phyloP scores from a whole-genome alignment of 169 alveolate genomes.

The Hepatocystis sp. region DNA sequence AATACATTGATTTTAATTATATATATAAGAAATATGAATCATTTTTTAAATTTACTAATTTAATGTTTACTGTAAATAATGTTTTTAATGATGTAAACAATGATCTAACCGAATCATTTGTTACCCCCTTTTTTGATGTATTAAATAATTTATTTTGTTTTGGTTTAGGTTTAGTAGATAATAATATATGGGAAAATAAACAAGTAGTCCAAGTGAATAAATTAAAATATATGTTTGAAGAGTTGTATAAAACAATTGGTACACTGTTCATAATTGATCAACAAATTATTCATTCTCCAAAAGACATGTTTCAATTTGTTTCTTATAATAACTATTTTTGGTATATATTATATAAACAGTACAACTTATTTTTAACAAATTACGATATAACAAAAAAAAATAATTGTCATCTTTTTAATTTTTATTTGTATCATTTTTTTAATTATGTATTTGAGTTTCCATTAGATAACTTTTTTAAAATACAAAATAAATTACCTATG shows the following conservation, averaged over 20 bases:
- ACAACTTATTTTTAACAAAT: slow-evolving; percentile 45
- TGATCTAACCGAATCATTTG: slow-evolving; percentile 25
- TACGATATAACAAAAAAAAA: slow-evolving; percentile 38
- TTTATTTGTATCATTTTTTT: slow-evolving; percentile 34
- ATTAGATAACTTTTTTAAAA: slow-evolving; percentile 52
- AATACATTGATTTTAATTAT: slow-evolving; percentile 38
- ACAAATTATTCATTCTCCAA: too few species aligned
- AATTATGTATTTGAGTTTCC: slow-evolving; percentile 74
- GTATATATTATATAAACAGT: slow-evolving; percentile 66
- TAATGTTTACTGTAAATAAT: slow-evolving; percentile 28
- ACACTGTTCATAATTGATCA: slow-evolving; percentile 37
- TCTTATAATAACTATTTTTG: slow-evolving; percentile 38
- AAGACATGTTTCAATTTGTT: too few species aligned
- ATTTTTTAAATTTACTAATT: slow-evolving; percentile 47
- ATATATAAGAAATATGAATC: slow-evolving; percentile 25
- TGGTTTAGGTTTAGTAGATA: slow-evolving; percentile 54
- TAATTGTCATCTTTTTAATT: slow-evolving; percentile 49
- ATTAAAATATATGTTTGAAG: slow-evolving; percentile 17
- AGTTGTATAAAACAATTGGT: slow-evolving; percentile 28
- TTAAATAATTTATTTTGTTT: slow-evolving; percentile 53
- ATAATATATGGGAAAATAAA: slow-evolving; percentile 8
- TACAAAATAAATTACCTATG: slow-evolving; percentile 20
- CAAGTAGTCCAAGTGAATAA: slow-evolving; percentile 27
- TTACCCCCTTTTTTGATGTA: slow-evolving; percentile 41
- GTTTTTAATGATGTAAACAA: slow-evolving; percentile 14